phyloP scores from a whole-genome alignment of 257 asterid genomes.

The Lithospermum erythrorhizon region DNA sequence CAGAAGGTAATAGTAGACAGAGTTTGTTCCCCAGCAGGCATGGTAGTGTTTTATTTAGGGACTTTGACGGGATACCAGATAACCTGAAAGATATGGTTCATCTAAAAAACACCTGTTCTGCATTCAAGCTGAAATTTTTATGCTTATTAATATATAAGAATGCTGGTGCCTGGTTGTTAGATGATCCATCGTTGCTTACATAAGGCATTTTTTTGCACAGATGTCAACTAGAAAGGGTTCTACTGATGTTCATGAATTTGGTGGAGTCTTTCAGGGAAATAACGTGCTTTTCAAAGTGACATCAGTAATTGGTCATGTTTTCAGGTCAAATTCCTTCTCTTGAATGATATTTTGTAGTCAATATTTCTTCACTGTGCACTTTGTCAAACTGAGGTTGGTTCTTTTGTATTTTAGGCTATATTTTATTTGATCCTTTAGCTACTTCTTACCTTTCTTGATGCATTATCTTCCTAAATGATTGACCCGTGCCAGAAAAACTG shows the following conservation, averaged over 20 bases:
- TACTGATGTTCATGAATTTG: conserved; percentile 85
- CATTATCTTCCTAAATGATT: no score
- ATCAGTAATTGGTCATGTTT: conserved; percentile 93
- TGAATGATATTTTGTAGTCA: neutral
- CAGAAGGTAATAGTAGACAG: no score
- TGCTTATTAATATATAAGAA: neutral
- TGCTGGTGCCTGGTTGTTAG: neutral
- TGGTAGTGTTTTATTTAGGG: no score
- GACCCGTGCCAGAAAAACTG: no score
- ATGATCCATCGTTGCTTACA: neutral
- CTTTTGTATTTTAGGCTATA: no score
- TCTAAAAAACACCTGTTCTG: neutral
- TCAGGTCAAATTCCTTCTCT: conserved; percentile 47
- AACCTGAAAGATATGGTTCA: neutral
- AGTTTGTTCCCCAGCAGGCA: no score
- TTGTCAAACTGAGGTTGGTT: no score
- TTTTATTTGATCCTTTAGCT: no score
- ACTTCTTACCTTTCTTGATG: no score
- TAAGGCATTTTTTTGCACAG: conserved; percentile 25
- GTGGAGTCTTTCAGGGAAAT: conserved; percentile 64
- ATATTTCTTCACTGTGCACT: no score
- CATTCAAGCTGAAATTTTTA: neutral
- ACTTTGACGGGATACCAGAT: no score
- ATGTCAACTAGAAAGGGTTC: conserved; percentile 74
- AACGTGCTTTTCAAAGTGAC: conserved; percentile 66